Base-by-base conservation (phyloP, 2,329 filamentous ascomycete species). In the Mariannaea elegans region DNA sequence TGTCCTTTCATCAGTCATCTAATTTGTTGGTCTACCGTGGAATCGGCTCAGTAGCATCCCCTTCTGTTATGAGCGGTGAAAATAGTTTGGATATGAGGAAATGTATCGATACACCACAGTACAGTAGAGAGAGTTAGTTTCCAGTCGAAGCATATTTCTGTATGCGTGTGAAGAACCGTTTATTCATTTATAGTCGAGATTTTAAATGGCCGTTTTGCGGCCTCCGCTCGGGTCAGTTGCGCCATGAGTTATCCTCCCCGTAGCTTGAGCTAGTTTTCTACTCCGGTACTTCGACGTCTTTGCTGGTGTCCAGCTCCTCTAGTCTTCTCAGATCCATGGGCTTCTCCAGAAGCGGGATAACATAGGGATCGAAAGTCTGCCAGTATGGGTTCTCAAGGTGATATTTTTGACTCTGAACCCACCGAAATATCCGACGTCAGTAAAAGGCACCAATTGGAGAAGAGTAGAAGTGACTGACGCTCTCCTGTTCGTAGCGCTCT, bases 291-390 rank as follows among this genome's bases (percentile, higher is more conserved):
- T 74, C 76, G 7, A 81, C 80, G 27, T 80, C 79, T 69, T 80
- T 78, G 65, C 76, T 81, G 7, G 84, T 86, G 63, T 89, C 86
- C 69, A 90, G 74, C 76, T 93, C 90, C 73, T 91, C 86, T 64
- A 86, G 83, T 44, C 90, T 79, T 53, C 88, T 79, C 62, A 92
- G 73, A 73, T 92, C 90, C 88, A 92, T 92, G 8, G 84, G 81
- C 72, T 82, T 83, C 66, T 87, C 89, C 49, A 93, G 76, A 58
- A 92, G 72, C 3, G 90, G 90, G 46, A 87, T 80, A 27, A 92
- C 89, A 68, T 91, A 92, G 6, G 88, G 87, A 73, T 92, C 89
- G 68, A 92, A 92, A 1, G 89, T 91, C 79, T 90, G 84, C 88
- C 88, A 91, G 80, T 91, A 91, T 0, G 88, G 88, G 75, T 91